Base-by-base conservation (phyloP, 441 rosid genomes). In the Adansonia gregorii region DNA sequence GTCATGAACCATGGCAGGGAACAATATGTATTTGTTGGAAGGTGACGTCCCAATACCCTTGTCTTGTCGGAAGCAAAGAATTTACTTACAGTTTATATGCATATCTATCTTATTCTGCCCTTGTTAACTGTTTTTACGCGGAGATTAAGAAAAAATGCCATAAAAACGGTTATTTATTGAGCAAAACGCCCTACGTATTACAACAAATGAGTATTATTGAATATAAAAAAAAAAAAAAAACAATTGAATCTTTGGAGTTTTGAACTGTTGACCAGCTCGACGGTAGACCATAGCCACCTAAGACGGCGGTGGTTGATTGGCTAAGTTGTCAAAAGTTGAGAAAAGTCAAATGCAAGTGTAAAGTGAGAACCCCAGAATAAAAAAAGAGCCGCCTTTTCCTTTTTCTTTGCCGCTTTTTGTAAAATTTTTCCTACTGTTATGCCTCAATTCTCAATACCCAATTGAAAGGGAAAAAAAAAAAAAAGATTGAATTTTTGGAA, bases 301-400 rank as follows among this genome's bases (percentile, higher is more conserved):
- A 52, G 43, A 55, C 54, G 74, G 67, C 79, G 41, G 41, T 52
- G 3, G 43, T 11, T 41, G 15, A 67, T 66, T 67, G 35, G 66
- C 79, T 10, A 54, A 54, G 22, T 67, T 66, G 64, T 46, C 19
- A 43, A 56, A 22, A 56, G 17, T 6, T 3, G 17, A 11, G 20
- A 43, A 52, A 68, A 78, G 81, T 78, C 81, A 78, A 35, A 78
- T 43, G 67, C 46, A 15, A 15, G 10, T 51, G n/a, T 24, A 43
- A 67, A 20, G 8, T 0, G 14, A 46, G n/a, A 61, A 58, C 61
- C n/a, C 14, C 10, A 60, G 24, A 60, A 22, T 7, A 24, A 24
- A 22, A 19, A 19, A 58, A 27, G 66, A 61, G 66, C 66, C 66
- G 66, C 66, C 66, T 61, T 61, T 61, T 27, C 41, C 12, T 24